These are phyloP conservation scores for Irpex lacteus DNA, from an alignment of 1,284 basidiomycete genomes.

Conservation along the genomic window DNA sequence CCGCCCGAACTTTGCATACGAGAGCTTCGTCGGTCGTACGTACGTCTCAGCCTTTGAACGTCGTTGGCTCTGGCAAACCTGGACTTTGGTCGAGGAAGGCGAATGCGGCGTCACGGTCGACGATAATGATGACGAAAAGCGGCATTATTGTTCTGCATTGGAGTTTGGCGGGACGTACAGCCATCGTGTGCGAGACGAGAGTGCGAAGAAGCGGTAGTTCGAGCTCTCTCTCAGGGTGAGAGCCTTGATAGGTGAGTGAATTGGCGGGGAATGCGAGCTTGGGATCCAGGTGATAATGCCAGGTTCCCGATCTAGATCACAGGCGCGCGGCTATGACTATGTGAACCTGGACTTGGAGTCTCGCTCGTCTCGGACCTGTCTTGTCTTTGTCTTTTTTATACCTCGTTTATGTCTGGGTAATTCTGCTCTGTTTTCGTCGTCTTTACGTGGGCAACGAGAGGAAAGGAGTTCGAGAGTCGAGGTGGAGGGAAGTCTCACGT, in stretches of 20 bases:
- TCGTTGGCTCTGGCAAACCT: constrained; percentile 20
- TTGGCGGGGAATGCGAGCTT: neutral
- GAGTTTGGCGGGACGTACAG: constrained; percentile 26
- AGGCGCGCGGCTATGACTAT: neutral
- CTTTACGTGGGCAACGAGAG: neutral
- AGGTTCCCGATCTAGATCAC: neutral
- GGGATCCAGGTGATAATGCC: neutral
- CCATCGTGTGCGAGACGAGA: constrained; percentile 7
- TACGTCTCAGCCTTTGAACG: constrained; percentile 16
- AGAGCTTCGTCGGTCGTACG: constrained; percentile 23
- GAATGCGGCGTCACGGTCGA: constrained; percentile 13
- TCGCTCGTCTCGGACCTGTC: neutral
- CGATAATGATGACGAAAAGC: constrained; percentile 8
- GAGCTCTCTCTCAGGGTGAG: neutral
- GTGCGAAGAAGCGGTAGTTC: neutral
- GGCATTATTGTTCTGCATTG: constrained; percentile 16
- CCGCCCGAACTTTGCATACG: constrained; percentile 20
- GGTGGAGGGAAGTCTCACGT: constrained; percentile 3
- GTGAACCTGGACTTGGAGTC: neutral
- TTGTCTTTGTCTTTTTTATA: neutral
- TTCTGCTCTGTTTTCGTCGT: neutral
- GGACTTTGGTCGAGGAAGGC: constrained; percentile 21
- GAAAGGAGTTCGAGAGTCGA: neutral
- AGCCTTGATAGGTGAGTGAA: neutral
- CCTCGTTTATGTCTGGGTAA: neutral